These are phyloP conservation scores for Erythrophleum ivorense DNA, from an alignment of 331 rosid genomes.

Conservation along the genomic window DNA sequence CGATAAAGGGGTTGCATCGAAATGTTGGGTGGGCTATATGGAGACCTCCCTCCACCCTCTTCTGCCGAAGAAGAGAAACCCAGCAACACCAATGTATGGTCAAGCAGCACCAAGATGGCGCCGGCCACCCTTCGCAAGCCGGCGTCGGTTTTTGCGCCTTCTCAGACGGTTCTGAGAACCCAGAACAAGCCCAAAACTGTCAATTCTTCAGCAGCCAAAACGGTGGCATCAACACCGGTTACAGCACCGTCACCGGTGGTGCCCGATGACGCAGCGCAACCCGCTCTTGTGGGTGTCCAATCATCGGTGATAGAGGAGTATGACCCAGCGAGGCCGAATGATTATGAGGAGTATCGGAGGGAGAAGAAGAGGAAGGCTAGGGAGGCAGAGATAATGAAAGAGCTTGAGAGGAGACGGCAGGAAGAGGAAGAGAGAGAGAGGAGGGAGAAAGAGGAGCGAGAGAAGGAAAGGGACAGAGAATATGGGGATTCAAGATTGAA, in stretches of 20 bases:
- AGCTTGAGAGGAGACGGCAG: constrained; percentile 75
- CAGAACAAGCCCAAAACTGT: constrained; percentile 62
- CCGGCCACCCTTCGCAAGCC: constrained; percentile 93
- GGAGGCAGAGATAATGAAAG: constrained; percentile 82
- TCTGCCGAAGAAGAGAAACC: constrained; percentile 92
- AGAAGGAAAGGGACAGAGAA: constrained; percentile 48
- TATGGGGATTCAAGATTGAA: constrained; percentile 54
- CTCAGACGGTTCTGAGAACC: constrained; percentile 68
- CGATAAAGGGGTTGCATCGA: neutral
- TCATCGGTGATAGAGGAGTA: constrained; percentile 91
- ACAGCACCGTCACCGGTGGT: constrained; percentile 36
- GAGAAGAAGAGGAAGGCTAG: constrained; percentile 78
- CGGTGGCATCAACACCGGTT: constrained; percentile 9
- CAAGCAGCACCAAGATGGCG: constrained; percentile 92
- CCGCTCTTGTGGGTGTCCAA: constrained; percentile 83
- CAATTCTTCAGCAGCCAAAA: constrained; percentile 39
- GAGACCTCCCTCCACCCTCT: constrained; percentile 97
- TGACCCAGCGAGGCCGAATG: constrained; percentile 96
- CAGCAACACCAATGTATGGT: constrained; percentile 84
- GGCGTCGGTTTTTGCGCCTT: constrained; percentile 70
- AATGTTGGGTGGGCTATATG: constrained; percentile 96
- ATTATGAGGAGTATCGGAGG: constrained; percentile 87
- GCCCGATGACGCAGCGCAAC: constrained; percentile 51
- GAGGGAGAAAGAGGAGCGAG: constrained; percentile 47
- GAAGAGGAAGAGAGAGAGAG: constrained; percentile 84